phyloP scores from a whole-genome alignment of 2,329 filamentous ascomycete species.

The Karstenula rhodostoma region DNA sequence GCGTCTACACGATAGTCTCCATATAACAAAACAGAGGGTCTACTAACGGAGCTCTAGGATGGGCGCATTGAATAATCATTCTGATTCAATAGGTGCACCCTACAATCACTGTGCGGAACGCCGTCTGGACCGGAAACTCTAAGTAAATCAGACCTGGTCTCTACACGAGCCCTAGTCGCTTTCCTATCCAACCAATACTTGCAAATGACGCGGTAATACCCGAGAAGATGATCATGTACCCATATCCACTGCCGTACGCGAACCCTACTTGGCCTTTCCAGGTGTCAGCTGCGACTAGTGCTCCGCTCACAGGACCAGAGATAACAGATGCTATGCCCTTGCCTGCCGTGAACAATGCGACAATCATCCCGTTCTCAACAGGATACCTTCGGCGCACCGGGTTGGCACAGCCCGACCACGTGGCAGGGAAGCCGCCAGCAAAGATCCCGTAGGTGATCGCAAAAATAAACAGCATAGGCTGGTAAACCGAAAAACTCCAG shows the following conservation, averaged over 20 bases:
- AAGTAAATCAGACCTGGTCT: not conserved
- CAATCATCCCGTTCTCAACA: constrained; percentile 54
- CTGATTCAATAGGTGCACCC: not conserved
- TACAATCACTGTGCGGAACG: too few species aligned
- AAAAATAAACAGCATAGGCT: constrained; percentile 39
- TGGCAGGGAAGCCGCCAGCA: constrained; percentile 28
- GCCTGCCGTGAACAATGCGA: constrained; percentile 41
- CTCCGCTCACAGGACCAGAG: constrained; percentile 58
- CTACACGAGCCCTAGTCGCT: not conserved
- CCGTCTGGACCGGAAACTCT: not conserved
- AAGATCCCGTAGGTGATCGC: constrained; percentile 41
- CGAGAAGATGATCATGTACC: constrained; percentile 20
- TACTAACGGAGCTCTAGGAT: not conserved
- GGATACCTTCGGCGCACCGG: constrained; percentile 22
- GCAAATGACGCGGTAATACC: constrained; percentile 19
- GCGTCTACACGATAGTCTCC: not conserved
- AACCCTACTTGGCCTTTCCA: constrained; percentile 13
- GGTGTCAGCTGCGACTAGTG: constrained; percentile 32
- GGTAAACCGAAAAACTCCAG: constrained; percentile 46
- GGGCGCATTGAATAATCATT: not conserved
- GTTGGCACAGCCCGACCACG: constrained; percentile 23
- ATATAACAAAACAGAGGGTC: not conserved
- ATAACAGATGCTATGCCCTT: constrained; percentile 57
- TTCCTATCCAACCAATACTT: constrained; percentile 10
- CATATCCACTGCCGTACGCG: constrained; percentile 18